Evolutionary conservation across 1,284 basidiomycete genomes (phyloP), one percentile per base, ranked within the genome.

Genomic region (Boletus smithii): DNA sequence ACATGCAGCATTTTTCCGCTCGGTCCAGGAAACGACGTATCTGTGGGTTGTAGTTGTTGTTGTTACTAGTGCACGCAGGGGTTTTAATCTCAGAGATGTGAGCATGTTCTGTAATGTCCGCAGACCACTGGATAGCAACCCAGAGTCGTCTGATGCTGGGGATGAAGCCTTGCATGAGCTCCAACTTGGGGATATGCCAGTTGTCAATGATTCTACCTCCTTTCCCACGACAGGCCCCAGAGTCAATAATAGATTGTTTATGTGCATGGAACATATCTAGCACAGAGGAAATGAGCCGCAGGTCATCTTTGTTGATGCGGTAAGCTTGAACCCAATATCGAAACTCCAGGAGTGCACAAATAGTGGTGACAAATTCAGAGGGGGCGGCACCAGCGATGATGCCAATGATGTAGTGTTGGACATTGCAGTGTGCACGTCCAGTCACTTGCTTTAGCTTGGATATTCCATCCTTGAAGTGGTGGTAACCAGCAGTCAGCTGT

Each of bases 271-370:
- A 56, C 11, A 46, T n/a, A 4, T 36, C 1, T 4, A 54, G 18
- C 4, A 24, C 14, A 3, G n/a, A 14, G 3, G 24, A 17, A 6
- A 53, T 46, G 8, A 31, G 34, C 0, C 27, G 8, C 24, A 26
- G n/a, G 13, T 29, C 3, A 22, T 20, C 4, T 63, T 54, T 39
- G 51, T 44, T 24, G 43, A 33, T 14, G 3, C 3, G 6, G 29
- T 35, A 46, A 4, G 41, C 39, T 27, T 51, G 49, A 8, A 26
- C 17, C 0, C 37, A 27, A n/a, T 50, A 46, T 10, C 27, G 3
- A 31, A 69, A 70, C 35, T 69, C 62, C 30, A 65, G 51, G 2
- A 69, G 53, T 8, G 62, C 55, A 30, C 56, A 50, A 20, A 71
- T 48, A 1, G 60, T 58, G 16, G 50, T 48, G 14, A 69, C 42